Conservation (phyloP, 202 grass and related monocot genomes). For the Dendrocalamus latiflorus region DNA sequence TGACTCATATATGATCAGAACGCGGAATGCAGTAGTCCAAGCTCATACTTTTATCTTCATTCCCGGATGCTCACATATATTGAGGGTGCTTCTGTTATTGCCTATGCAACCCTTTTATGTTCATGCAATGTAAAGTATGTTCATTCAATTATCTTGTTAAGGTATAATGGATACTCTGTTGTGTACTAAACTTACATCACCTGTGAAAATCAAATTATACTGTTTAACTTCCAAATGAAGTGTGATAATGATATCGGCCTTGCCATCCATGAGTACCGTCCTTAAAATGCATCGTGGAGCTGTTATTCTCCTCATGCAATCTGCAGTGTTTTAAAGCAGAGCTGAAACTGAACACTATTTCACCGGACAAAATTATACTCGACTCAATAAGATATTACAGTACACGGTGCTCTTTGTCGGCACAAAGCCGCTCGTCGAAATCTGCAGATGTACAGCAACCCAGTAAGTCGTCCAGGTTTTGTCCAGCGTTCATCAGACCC, state of each 20-base stretch:
- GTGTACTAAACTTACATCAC: constrained; percentile 9
- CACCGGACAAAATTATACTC: constrained; percentile 24
- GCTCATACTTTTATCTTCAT: constrained; percentile 12
- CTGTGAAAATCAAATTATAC: constrained; percentile 15
- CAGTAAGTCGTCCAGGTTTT: neutral
- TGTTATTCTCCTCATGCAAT: neutral
- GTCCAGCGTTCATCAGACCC: constrained; percentile 45
- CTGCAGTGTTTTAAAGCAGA: neutral
- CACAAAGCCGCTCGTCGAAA: constrained; percentile 3
- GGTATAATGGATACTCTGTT: neutral
- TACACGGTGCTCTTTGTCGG: neutral
- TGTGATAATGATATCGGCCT: neutral
- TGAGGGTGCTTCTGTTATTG: neutral
- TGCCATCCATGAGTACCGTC: neutral
- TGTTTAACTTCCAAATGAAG: neutral
- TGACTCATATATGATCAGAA: neutral
- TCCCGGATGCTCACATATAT: neutral
- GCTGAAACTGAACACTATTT: neutral
- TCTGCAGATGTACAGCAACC: constrained; percentile 29
- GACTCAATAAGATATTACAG: neutral
- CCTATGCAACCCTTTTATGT: neutral
- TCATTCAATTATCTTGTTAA: neutral
- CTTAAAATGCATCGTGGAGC: neutral
- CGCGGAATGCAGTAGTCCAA: neutral
- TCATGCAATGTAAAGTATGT: neutral